These are phyloP conservation scores for Podaxis sp. DNA, from an alignment of 768 basidiomycete genomes.

Conservation along the genomic window DNA sequence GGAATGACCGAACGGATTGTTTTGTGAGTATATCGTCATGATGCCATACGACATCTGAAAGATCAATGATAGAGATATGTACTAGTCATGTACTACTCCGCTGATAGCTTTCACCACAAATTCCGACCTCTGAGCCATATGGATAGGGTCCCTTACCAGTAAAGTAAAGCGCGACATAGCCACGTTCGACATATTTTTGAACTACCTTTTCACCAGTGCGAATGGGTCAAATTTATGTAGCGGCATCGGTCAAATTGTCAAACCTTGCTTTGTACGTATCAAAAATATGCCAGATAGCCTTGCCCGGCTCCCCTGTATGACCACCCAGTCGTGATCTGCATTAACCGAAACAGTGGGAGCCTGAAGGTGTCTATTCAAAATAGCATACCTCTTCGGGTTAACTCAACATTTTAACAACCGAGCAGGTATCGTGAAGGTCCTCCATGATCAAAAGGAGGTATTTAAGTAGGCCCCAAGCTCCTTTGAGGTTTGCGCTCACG, in stretches of 20 bases:
- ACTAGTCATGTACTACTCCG: not conserved
- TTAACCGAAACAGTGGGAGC: not conserved
- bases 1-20: not conserved
- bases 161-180: not conserved
- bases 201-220: not conserved
- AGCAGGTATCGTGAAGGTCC: not conserved
- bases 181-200: not conserved
- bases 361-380: not conserved
- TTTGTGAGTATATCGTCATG: not conserved
- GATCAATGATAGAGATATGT: not conserved
- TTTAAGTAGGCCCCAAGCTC: not conserved
- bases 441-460: slow-evolving; percentile 2
- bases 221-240: not conserved
- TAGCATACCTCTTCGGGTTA: slow-evolving; percentile 2
- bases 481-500: not conserved
- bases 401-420: not conserved
- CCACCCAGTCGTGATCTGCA: not conserved
- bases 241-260: not conserved
- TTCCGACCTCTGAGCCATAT: not conserved
- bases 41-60: not conserved
- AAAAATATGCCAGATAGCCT: slow-evolving; percentile 3
- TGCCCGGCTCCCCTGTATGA: not conserved
- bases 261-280: not conserved
- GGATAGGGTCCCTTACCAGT: not conserved
- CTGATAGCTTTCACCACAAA: not conserved